phyloP scores from a whole-genome alignment of 2,329 filamentous ascomycete species.

The Neodidymelliopsis sp. region DNA sequence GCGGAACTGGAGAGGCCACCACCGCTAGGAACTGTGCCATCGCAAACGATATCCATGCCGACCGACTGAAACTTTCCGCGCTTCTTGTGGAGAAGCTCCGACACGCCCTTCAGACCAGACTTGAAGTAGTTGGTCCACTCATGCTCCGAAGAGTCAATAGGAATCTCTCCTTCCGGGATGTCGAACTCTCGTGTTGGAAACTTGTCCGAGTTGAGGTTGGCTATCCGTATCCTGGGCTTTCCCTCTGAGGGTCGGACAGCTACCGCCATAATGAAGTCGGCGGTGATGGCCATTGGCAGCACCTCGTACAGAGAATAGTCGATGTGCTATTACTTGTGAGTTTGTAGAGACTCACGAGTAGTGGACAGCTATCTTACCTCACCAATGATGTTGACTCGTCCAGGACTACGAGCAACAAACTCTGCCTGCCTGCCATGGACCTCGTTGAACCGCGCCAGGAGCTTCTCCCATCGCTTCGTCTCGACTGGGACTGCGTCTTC shows the following conservation, averaged over 20 bases:
- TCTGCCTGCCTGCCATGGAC: slow-evolving; percentile 74
- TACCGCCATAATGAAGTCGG: slow-evolving; percentile 89
- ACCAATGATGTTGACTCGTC: slow-evolving; percentile 96
- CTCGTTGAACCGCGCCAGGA: slow-evolving; percentile 74
- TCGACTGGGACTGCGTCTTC: slow-evolving; percentile 73
- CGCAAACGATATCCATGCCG: slow-evolving; percentile 87
- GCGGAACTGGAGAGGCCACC: slow-evolving; percentile 94
- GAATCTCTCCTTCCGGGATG: slow-evolving; percentile 65
- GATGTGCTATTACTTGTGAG: slow-evolving; percentile 70
- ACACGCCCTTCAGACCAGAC: slow-evolving; percentile 82
- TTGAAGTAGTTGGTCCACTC: slow-evolving; percentile 99
- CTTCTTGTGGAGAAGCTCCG: slow-evolving; percentile 75
- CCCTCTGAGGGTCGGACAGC: slow-evolving; percentile 62
- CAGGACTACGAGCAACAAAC: slow-evolving; percentile 89
- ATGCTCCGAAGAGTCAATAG: slow-evolving; percentile 81
- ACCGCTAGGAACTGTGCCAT: slow-evolving; percentile 90
- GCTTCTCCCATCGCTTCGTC: slow-evolving; percentile 74
- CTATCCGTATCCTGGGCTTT: slow-evolving; percentile 72
- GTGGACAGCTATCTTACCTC: slow-evolving; percentile 58
- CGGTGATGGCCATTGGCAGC: slow-evolving; percentile 92
- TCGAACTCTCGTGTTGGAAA: slow-evolving; percentile 80
- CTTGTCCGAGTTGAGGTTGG: slow-evolving; percentile 77
- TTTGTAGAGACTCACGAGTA: background rate
- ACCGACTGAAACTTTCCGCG: slow-evolving; percentile 72
- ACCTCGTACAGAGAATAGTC: slow-evolving; percentile 98